Conservation (phyloP, 1,284 basidiomycete genomes). For the Cutaneotrichosporon mucoides region DNA sequence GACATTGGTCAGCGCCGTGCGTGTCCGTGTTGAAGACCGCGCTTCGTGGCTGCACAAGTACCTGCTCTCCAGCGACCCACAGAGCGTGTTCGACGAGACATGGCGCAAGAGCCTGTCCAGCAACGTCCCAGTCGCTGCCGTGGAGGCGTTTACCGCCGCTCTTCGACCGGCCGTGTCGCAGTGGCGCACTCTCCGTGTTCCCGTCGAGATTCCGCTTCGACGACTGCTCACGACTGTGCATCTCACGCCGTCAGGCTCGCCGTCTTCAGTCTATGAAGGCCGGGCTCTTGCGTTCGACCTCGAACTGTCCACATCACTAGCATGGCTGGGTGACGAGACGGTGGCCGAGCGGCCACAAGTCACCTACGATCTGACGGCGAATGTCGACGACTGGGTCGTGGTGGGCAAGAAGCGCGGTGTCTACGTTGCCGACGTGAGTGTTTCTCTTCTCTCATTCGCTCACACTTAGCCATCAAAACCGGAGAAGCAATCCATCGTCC, state of each 20-base stretch:
- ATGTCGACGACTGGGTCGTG: slow-evolving; percentile 41
- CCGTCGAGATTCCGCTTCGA: slow-evolving; percentile 43
- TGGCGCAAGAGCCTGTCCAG: slow-evolving; percentile 1
- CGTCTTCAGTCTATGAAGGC: slow-evolving; percentile 35
- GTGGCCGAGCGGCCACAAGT: slow-evolving; percentile 11
- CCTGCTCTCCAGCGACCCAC: slow-evolving; percentile 8
- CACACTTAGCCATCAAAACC: slow-evolving; percentile 16
- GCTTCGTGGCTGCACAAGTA: slow-evolving; percentile 21
- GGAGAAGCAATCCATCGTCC: slow-evolving; percentile 26
- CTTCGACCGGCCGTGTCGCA: not conserved
- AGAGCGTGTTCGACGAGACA: slow-evolving; percentile 6
- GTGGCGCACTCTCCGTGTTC: slow-evolving; percentile 44
- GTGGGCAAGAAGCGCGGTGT: slow-evolving; percentile 42
- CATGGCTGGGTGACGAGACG: slow-evolving; percentile 28
- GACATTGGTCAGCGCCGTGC: slow-evolving; percentile 4
- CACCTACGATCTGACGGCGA: slow-evolving; percentile 36
- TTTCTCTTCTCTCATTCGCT: not conserved
- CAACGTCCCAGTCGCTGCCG: not conserved
- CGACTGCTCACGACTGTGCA: slow-evolving; percentile 32
- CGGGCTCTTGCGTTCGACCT: slow-evolving; percentile 33
- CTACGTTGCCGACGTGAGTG: slow-evolving; percentile 28
- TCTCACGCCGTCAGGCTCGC: slow-evolving; percentile 15
- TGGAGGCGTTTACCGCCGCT: not conserved
- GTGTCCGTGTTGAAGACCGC: slow-evolving; percentile 9
- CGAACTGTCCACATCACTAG: slow-evolving; percentile 23